These are phyloP conservation scores for Penicillium sp. DNA, from an alignment of 2,329 filamentous ascomycete genomes.

Conservation along the genomic window DNA sequence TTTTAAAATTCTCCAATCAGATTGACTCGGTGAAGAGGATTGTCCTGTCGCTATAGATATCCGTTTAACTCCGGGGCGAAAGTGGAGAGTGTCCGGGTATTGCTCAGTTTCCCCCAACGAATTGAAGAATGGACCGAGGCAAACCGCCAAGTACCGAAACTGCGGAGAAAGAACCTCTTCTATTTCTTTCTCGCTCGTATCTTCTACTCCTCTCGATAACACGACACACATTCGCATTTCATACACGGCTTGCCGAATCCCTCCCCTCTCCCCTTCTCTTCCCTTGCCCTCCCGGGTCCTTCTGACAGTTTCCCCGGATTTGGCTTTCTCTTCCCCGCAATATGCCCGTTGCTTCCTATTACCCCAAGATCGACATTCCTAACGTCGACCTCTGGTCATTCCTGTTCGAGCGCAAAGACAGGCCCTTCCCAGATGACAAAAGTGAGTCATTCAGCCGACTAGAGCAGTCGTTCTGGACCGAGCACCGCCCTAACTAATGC, in stretches of 20 bases:
- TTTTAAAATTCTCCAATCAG: no score
- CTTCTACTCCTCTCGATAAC: neutral
- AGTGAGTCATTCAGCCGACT: constrained; percentile 51
- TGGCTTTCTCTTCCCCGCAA: constrained; percentile 23
- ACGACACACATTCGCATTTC: neutral
- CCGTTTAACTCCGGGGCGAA: neutral
- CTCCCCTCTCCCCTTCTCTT: neutral
- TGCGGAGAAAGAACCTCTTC: constrained; percentile 16
- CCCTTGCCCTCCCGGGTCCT: neutral
- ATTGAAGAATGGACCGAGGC: constrained; percentile 22
- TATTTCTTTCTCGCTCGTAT: neutral
- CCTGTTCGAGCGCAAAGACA: constrained; percentile 72
- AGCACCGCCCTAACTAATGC: constrained; percentile 9
- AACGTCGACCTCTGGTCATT: constrained; percentile 77
- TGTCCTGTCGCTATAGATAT: no score
- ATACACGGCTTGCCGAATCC: constrained; percentile 1
- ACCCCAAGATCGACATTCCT: constrained; percentile 70
- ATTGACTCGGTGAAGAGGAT: no score
- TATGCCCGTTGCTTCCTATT: constrained; percentile 75
- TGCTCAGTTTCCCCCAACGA: neutral
- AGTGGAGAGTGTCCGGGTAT: constrained; percentile 19
- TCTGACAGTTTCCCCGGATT: constrained; percentile 14
- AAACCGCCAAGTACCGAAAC: constrained; percentile 20
- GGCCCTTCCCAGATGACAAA: constrained; percentile 71
- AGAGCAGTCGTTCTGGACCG: neutral